Conservation (phyloP, 1,139 yeast genomes). For the Suhomyces ambrosiae region DNA sequence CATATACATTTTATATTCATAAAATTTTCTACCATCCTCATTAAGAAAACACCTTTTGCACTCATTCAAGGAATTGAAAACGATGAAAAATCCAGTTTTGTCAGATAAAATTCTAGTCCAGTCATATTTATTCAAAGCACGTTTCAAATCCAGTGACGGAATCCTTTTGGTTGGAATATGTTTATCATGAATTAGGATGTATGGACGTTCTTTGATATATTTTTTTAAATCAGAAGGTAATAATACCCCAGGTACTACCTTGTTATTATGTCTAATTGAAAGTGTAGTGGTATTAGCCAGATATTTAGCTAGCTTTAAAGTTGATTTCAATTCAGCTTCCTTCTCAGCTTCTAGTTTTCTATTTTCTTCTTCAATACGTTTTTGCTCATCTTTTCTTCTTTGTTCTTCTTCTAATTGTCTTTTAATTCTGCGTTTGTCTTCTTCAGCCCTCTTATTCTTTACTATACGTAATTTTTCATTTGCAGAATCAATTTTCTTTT, state of each 20-base stretch:
- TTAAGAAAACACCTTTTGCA: slow-evolving; percentile 66
- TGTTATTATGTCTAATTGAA: slow-evolving; percentile 35
- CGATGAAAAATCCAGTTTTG: slow-evolving; percentile 66
- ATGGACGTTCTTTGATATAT: slow-evolving; percentile 57
- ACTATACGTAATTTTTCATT: slow-evolving; percentile 30
- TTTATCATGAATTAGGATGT: slow-evolving; percentile 55
- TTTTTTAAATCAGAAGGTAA: slow-evolving; percentile 50
- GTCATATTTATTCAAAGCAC: slow-evolving; percentile 53
- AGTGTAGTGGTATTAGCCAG: slow-evolving; percentile 40
- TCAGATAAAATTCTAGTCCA: slow-evolving; percentile 70
- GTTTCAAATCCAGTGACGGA: slow-evolving; percentile 56
- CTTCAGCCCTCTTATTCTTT: slow-evolving; percentile 22
- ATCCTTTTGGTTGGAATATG: slow-evolving; percentile 54
- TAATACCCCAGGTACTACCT: slow-evolving; percentile 35
- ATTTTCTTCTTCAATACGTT: slow-evolving; percentile 11
- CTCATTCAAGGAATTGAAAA: slow-evolving; percentile 64
- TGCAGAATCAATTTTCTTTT: slow-evolving; percentile 33
- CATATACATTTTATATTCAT: slow-evolving; percentile 56
- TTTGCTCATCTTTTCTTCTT: slow-evolving; percentile 23
- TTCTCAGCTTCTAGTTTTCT: slow-evolving; percentile 10
- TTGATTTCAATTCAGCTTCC: slow-evolving; percentile 12
- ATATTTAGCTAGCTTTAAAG: slow-evolving; percentile 14
- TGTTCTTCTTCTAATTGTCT: slow-evolving; percentile 25
- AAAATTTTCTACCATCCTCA: slow-evolving; percentile 63
- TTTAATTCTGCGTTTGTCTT: slow-evolving; percentile 28